phyloP scores from a whole-genome alignment of 257 asterid species.

The Jaltomata sinuosa region DNA sequence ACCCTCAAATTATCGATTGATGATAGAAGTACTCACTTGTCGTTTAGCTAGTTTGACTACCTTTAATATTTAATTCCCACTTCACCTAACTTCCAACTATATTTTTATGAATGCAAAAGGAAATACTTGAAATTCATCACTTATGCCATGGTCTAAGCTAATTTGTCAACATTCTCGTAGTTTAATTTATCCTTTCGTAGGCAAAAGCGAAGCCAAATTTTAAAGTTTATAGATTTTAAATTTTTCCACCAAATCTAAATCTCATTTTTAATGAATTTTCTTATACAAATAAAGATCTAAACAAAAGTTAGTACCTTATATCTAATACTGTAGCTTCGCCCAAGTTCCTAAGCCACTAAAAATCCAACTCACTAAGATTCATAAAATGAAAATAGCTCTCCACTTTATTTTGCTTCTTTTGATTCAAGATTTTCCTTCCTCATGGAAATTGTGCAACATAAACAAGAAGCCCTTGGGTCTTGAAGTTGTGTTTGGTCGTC shows the following conservation, averaged over 20 bases:
- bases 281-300: not conserved
- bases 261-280: no score
- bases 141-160: not conserved
- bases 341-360: not conserved
- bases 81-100: not conserved
- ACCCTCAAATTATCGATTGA: no score
- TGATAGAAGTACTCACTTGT: no score
- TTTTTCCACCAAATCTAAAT: no score
- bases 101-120: no score
- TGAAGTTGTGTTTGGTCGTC: not conserved
- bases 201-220: fast-evolving
- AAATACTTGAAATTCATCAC: not conserved
- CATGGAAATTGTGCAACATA: not conserved
- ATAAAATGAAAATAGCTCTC: not conserved
- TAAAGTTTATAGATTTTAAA: not conserved
- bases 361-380: no score
- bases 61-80: no score
- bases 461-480: not conserved
- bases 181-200: fast-evolving
- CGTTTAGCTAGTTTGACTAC: no score
- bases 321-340: not conserved
- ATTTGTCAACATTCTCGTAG: not conserved
- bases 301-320: not conserved
- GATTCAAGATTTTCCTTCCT: not conserved
- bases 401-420: not conserved